phyloP scores from a whole-genome alignment of 164 flowering plant genomes.

The Vitis vinifera region DNA sequence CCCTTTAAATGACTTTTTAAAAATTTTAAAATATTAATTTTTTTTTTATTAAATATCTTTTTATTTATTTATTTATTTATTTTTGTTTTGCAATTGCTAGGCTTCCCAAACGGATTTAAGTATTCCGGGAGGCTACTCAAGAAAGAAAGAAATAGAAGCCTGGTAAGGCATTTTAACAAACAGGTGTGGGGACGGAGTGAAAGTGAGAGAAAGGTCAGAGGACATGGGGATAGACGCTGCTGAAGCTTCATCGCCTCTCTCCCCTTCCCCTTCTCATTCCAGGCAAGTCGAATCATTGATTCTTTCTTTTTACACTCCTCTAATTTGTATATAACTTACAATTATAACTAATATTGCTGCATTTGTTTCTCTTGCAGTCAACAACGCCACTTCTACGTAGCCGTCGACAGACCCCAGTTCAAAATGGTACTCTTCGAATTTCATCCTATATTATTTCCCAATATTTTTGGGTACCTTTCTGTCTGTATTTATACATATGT shows the following conservation, averaged over 20 bases:
- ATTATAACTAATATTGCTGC: too few relatives aligned
- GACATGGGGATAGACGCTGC: conserved; percentile 28
- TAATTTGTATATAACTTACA: background rate
- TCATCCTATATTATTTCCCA: background rate
- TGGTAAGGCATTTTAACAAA: too few relatives aligned
- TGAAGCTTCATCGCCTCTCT: conserved; percentile 26
- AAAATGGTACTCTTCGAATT: conserved; percentile 54
- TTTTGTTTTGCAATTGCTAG: too few relatives aligned
- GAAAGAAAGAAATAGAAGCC: too few relatives aligned
- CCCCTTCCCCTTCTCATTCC: conserved; percentile 17
- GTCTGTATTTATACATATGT: too few relatives aligned
- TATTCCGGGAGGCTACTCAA: too few relatives aligned
- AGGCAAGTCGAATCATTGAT: conserved; percentile 5
- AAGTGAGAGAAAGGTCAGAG: background rate
- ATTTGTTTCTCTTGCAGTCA: conserved; percentile 37
- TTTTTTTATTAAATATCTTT: too few relatives aligned
- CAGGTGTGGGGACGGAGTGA: too few relatives aligned
- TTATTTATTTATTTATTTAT: too few relatives aligned
- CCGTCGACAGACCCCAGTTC: conserved; percentile 85
- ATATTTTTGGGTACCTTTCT: background rate
- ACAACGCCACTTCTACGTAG: conserved; percentile 81
- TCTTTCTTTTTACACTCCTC: background rate
- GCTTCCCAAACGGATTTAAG: too few relatives aligned
- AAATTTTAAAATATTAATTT: too few relatives aligned
- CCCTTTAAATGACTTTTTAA: too few relatives aligned